These are phyloP conservation scores for Dothideomycetidae sp. DNA, from an alignment of 2,329 filamentous ascomycete species.

Conservation along the genomic window DNA sequence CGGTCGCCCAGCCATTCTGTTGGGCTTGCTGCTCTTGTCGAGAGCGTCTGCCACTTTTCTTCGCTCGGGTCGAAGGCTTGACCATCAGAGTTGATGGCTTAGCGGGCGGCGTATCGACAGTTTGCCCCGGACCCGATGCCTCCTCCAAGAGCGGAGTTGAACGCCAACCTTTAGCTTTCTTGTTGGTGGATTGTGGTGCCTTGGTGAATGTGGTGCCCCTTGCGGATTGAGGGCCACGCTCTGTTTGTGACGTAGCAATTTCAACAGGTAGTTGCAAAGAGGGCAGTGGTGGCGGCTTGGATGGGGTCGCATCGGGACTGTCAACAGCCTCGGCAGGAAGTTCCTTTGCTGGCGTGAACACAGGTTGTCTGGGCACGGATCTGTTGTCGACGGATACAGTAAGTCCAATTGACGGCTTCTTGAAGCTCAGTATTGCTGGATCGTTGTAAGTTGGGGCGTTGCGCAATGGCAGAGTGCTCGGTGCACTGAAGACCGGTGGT, in stretches of 20 bases:
- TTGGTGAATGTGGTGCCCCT: constrained; percentile 12
- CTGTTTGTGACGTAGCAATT: constrained; percentile 18
- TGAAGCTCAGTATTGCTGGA: constrained; percentile 65
- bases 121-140: constrained; percentile 19
- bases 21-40: constrained; percentile 34
- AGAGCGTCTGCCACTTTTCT: constrained; percentile 32
- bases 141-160: constrained; percentile 55
- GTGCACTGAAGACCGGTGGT: constrained; percentile 11
- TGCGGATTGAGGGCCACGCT: constrained; percentile 13
- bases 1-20: constrained; percentile 83
- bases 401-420: constrained; percentile 22
- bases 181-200: constrained; percentile 20
- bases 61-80: constrained; percentile 20
- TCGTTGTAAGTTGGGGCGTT: constrained; percentile 45
- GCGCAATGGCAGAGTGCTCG: constrained; percentile 11
- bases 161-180: constrained; percentile 50
- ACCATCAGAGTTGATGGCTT: neutral
- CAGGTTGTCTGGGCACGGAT: constrained; percentile 3
- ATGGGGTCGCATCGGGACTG: constrained; percentile 21
- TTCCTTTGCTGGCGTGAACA: constrained; percentile 11
- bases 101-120: constrained; percentile 28
- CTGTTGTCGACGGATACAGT: constrained; percentile 10
- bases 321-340: constrained; percentile 6
- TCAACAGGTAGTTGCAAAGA: neutral
- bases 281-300: too few relatives aligned